phyloP scores from a whole-genome alignment of 1,139 yeast species.

The Kluyveromyces sp. region DNA sequence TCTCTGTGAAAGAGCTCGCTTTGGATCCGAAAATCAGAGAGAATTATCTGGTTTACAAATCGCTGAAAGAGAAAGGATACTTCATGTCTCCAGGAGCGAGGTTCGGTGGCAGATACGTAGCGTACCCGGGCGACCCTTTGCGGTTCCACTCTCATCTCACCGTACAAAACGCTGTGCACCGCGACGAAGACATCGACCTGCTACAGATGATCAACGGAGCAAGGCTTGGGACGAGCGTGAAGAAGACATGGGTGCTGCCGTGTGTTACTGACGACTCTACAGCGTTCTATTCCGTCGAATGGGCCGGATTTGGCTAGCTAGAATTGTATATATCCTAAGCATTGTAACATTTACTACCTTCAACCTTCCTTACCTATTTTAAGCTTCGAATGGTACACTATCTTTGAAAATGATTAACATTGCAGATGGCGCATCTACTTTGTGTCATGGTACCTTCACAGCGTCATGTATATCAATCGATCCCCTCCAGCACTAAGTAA shows the following conservation, averaged over 20 bases:
- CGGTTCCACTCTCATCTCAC: conserved; percentile 83
- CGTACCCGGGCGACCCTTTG: conserved; percentile 93
- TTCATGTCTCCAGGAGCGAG: conserved; percentile 77
- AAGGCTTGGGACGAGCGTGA: conserved; percentile 85
- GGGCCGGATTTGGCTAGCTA: conserved; percentile 70
- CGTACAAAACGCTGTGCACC: conserved; percentile 46
- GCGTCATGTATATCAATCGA: background rate
- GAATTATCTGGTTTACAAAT: conserved; percentile 18
- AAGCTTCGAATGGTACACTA: too few relatives aligned
- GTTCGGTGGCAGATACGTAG: conserved; percentile 83
- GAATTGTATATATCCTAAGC: background rate
- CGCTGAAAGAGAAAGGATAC: conserved; percentile 35
- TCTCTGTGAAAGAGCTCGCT: background rate
- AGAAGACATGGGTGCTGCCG: conserved; percentile 73
- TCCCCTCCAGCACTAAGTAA: background rate
- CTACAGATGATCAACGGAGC: conserved; percentile 72
- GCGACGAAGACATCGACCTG: conserved; percentile 45
- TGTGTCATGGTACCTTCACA: background rate
- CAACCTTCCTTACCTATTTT: too few relatives aligned
- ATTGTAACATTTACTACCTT: background rate
- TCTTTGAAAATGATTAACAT: too few relatives aligned
- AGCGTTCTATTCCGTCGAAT: conserved; percentile 55
- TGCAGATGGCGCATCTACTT: too few relatives aligned
- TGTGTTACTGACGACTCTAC: conserved; percentile 32
- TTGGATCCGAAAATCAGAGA: conserved; percentile 7